phyloP scores from a whole-genome alignment of 257 asterid genomes.

The Solanum paucissectum region DNA sequence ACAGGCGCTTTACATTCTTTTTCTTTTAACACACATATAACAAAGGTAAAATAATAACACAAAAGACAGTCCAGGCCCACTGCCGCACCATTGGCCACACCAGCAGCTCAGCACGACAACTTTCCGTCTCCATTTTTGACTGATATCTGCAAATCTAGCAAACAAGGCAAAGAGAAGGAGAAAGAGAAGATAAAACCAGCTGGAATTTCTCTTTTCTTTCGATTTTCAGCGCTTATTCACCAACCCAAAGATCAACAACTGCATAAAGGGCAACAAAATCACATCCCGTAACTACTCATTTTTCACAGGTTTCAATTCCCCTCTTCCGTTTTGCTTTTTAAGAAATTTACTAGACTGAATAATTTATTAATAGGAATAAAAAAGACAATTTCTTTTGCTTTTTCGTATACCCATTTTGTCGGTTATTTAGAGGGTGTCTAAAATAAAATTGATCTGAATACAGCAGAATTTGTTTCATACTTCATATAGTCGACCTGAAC shows the following conservation, averaged over 20 bases:
- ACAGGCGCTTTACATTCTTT: constrained; percentile 44
- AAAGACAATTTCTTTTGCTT: not conserved
- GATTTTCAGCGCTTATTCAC: not conserved
- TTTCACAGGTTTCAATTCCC: not conserved
- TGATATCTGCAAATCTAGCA: not conserved
- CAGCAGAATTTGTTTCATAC: not conserved
- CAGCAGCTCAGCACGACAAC: not conserved
- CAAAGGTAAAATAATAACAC: fast-evolving
- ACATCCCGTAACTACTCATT: not conserved
- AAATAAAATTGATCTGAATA: not conserved
- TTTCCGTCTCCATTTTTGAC: not conserved
- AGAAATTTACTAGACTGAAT: not conserved
- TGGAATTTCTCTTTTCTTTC: not conserved
- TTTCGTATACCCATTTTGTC: not conserved
- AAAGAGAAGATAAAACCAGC: not conserved
- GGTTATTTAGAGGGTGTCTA: not conserved
- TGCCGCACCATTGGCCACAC: not conserved
- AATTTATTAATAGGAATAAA: not conserved
- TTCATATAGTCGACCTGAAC: not conserved
- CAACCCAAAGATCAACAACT: not conserved
- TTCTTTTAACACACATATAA: not conserved
- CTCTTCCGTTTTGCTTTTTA: not conserved
- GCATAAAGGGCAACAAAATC: not conserved
- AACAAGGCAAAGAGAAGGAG: not conserved
- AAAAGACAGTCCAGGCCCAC: not conserved